These are phyloP conservation scores for Vigna radiata DNA, from an alignment of 306 rosid genomes.

Conservation along the genomic window DNA sequence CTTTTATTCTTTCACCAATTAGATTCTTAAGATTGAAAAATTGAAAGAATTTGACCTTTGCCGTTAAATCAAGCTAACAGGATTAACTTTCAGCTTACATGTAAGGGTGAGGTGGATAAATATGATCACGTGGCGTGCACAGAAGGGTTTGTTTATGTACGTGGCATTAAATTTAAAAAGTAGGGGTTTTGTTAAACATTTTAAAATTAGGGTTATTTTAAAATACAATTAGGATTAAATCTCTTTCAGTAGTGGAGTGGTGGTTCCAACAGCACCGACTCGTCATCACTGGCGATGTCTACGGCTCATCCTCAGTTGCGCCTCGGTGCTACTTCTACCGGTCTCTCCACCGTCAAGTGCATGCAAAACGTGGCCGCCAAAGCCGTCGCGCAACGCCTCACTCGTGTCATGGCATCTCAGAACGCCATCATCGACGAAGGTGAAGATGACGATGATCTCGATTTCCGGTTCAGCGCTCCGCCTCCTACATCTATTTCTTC, in stretches of 20 bases:
- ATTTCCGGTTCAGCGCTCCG: constrained; percentile 61
- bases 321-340: constrained; percentile 53
- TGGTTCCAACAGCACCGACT: constrained; percentile 83
- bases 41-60: too few relatives aligned
- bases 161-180: too few relatives aligned
- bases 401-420: constrained; percentile 95
- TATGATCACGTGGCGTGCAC: too few relatives aligned
- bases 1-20: too few relatives aligned
- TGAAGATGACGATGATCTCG: constrained; percentile 75
- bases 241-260: constrained; percentile 73
- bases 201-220: too few relatives aligned
- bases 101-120: too few relatives aligned
- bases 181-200: too few relatives aligned
- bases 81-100: too few relatives aligned
- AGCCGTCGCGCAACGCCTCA: constrained; percentile 93
- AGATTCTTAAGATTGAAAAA: too few relatives aligned
- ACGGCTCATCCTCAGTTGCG: constrained; percentile 88
- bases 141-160: too few relatives aligned
- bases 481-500: constrained; percentile 59
- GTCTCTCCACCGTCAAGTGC: constrained; percentile 81
- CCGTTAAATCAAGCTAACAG: too few relatives aligned
- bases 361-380: constrained; percentile 92
- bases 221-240: too few relatives aligned
- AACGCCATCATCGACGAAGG: constrained; percentile 60
- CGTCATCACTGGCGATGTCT: constrained; percentile 83